Conservation (phyloP, 2,329 filamentous ascomycete species). For the Graphilbum fragrans region DNA sequence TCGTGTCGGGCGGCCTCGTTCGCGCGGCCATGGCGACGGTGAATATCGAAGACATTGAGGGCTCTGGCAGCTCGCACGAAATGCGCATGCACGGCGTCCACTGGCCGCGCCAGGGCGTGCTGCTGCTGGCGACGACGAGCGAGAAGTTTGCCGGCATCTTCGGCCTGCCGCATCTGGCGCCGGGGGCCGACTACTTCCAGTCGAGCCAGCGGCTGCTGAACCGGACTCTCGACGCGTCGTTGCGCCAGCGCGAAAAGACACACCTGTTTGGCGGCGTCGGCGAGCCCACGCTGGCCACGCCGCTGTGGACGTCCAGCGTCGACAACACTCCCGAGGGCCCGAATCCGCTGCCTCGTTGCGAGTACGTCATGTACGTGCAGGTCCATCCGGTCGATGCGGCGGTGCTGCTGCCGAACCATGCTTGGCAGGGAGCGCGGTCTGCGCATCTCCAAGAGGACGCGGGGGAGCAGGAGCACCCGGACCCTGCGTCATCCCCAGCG, state of each 20-base stretch:
- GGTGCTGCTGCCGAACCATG: slow-evolving; percentile 17
- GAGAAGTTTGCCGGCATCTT: slow-evolving; percentile 93
- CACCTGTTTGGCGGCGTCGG: slow-evolving; percentile 38
- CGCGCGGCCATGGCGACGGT: slow-evolving; percentile 60
- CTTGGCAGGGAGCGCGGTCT: neutral
- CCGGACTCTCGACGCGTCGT: slow-evolving; percentile 53
- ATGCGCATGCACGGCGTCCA: slow-evolving; percentile 75
- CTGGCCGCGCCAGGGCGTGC: slow-evolving; percentile 66
- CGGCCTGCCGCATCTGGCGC: slow-evolving; percentile 70
- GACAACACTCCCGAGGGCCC: slow-evolving; percentile 47
- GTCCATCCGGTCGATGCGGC: slow-evolving; percentile 43
- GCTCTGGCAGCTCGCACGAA: slow-evolving; percentile 63
- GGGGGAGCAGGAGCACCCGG: neutral
- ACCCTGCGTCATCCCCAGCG: neutral
- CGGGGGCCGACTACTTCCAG: slow-evolving; percentile 42
- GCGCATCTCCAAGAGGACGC: neutral
- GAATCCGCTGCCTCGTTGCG: slow-evolving; percentile 63
- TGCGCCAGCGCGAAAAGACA: slow-evolving; percentile 50
- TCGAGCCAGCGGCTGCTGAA: slow-evolving; percentile 57
- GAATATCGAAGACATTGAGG: slow-evolving; percentile 58
- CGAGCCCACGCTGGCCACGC: slow-evolving; percentile 15
- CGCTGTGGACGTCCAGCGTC: slow-evolving; percentile 63
- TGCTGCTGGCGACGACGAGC: slow-evolving; percentile 79
- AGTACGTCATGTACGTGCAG: slow-evolving; percentile 80
- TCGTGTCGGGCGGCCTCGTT: slow-evolving; percentile 37